Base-by-base conservation (phyloP, 805 yeast genomes). In the Candida verbasci region DNA sequence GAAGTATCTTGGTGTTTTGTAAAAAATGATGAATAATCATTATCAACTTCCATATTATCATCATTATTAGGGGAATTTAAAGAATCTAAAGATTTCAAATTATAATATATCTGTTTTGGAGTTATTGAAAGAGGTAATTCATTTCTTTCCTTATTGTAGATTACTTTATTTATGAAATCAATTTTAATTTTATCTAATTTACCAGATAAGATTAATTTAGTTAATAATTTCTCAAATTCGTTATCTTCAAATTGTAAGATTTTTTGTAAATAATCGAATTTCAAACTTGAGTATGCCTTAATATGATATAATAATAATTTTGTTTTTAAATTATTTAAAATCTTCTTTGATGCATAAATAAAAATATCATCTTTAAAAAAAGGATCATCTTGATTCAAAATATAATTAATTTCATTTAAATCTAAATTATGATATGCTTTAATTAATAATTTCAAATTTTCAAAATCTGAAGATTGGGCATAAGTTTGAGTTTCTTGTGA, bases 401-500 rank as follows among this genome's bases (percentile, higher is more conserved):
- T 41, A 5, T 32, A 22, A 11, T 39, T 38, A 25, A 55, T 61
- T 7, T 27, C 41, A 8, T 36, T 31, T 30, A 66, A 46, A 40
- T 59, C 52, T 10, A 54, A 43, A 9, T 52, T 54, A 35, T 62
- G 62, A 37, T 61, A 64, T 5, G 56, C 52, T 20, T 56, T 50
- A 6, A 60, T 55, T 24, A 66, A 42, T 6, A 32, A 27, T 3
- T 62, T 45, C 24, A 67, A 49, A 28, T 52, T 50, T 21, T 49
- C 35, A 31, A 50, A 62, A 35, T 61, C 67, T 7, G 48, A 51
- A 20, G 52, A 47, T 38, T 49, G 55, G 10, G 52, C 43, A 50
- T 74, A 78, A 6, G 79, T 74, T 47, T 70, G 72, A 1, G 85
- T 79, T 53, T 83, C 91, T 49, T 78, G 84, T 0, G 86, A 75